Conservation (phyloP, 345 rosid genomes). For the Isatis tinctoria region DNA sequence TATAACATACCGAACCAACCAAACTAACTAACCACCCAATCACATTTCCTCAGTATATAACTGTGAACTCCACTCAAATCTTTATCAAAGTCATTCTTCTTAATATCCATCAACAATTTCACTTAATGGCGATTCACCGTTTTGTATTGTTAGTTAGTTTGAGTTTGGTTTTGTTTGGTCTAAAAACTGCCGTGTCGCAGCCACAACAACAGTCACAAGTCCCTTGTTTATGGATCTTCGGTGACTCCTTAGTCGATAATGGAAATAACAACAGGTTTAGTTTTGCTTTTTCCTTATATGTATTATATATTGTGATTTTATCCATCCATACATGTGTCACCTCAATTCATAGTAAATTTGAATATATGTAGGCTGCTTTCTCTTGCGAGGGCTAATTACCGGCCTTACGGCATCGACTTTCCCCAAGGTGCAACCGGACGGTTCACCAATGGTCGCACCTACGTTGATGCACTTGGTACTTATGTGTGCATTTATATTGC, state of each 20-base stretch:
- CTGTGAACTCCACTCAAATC: neutral
- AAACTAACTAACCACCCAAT: slow-evolving; percentile 25
- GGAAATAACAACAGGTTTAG: slow-evolving; percentile 70
- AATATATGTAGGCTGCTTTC: slow-evolving; percentile 37
- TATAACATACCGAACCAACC: slow-evolving; percentile 12
- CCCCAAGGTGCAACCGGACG: slow-evolving; percentile 72
- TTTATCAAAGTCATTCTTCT: slow-evolving; percentile 11
- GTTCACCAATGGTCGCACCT: slow-evolving; percentile 83
- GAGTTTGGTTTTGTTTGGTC: slow-evolving; percentile 23
- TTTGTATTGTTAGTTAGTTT: slow-evolving; percentile 22
- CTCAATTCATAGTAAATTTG: neutral
- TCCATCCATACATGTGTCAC: neutral
- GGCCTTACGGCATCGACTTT: slow-evolving; percentile 91
- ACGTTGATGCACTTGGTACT: slow-evolving; percentile 73
- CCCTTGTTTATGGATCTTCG: slow-evolving; percentile 79
- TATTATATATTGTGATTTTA: neutral
- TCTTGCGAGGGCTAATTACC: slow-evolving; percentile 73
- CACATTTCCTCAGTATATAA: slow-evolving; percentile 13
- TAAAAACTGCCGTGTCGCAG: slow-evolving; percentile 37
- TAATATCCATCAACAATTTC: neutral
- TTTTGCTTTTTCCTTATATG: neutral
- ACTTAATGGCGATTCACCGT: slow-evolving; percentile 5
- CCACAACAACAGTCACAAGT: slow-evolving; percentile 47
- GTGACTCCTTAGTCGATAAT: slow-evolving; percentile 92
- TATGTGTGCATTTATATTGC: neutral